phyloP scores from a whole-genome alignment of 176 grass and related monocot species.

The Echinochloa phyllopogon region DNA sequence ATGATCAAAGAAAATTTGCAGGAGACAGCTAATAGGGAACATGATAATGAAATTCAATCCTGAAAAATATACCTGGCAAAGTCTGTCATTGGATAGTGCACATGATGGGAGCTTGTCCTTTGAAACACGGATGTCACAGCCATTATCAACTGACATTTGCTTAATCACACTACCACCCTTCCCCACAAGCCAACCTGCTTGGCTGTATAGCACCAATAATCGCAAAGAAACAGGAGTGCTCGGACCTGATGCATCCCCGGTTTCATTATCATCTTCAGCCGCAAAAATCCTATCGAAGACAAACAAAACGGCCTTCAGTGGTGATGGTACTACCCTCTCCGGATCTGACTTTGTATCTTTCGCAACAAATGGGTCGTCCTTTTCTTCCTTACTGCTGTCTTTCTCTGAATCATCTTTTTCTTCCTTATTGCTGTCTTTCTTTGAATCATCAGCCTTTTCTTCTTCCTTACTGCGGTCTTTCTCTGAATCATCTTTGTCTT shows the following conservation, averaged over 20 bases:
- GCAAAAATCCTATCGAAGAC: conserved; percentile 83
- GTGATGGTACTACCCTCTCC: conserved; percentile 52
- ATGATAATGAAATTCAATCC: conserved; percentile 20
- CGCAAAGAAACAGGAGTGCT: conserved; percentile 63
- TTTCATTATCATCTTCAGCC: conserved; percentile 57
- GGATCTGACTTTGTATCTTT: conserved; percentile 43
- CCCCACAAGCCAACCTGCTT: conserved; percentile 89
- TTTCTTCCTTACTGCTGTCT: conserved; percentile 38
- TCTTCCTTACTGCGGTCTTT: conserved; percentile 28
- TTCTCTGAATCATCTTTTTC: conserved; percentile 27
- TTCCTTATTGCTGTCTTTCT: conserved; percentile 28
- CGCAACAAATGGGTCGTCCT: conserved; percentile 34
- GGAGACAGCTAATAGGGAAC: neutral
- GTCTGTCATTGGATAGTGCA: conserved; percentile 69
- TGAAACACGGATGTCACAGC: conserved; percentile 77
- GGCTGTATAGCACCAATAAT: conserved; percentile 79
- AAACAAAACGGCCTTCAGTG: conserved; percentile 64
- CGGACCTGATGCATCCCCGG: conserved; percentile 34
- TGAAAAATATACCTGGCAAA: conserved; percentile 72
- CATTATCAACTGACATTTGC: conserved; percentile 76
- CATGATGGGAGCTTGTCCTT: conserved; percentile 82
- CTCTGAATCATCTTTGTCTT: conserved; percentile 13
- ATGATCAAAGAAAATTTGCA: conserved; percentile 38
- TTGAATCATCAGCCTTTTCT: conserved; percentile 30
- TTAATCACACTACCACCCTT: conserved; percentile 80